These are phyloP conservation scores for Gnetum montanum DNA, from an alignment of 75 land plant species.

Conservation along the genomic window DNA sequence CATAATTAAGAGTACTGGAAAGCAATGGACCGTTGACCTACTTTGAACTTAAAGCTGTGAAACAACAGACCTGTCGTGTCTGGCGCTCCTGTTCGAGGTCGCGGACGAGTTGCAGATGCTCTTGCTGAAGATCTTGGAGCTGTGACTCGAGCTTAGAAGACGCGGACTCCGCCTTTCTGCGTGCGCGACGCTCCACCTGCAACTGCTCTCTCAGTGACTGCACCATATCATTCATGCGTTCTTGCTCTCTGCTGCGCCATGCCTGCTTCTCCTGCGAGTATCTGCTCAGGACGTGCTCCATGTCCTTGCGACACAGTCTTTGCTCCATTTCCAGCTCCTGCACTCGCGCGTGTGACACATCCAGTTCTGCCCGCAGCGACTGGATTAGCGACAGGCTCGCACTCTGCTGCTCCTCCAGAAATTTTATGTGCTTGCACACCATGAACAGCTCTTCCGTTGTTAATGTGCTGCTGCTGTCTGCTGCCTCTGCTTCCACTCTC, in stretches of 20 bases:
- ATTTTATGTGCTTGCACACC: slow-evolving; percentile 17
- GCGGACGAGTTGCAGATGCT: slow-evolving; percentile 1
- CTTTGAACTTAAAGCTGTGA: too few species aligned
- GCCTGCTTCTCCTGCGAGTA: slow-evolving; percentile 3
- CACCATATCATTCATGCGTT: not conserved
- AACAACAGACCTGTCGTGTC: slow-evolving; percentile 13
- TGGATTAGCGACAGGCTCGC: slow-evolving; percentile 6
- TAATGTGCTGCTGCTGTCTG: too few species aligned
- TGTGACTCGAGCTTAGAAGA: slow-evolving; percentile 2
- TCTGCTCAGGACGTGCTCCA: slow-evolving; percentile 7
- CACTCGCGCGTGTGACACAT: slow-evolving; percentile 15
- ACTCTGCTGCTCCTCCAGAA: slow-evolving; percentile 25
- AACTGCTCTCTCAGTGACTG: slow-evolving; percentile 5
- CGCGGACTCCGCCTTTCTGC: slow-evolving; percentile 9
- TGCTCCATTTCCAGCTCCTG: slow-evolving; percentile 20
- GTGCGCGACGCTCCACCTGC: slow-evolving; percentile 11
- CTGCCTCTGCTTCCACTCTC: too few species aligned
- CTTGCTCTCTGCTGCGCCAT: slow-evolving; percentile 13
- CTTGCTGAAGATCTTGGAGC: slow-evolving; percentile 6
- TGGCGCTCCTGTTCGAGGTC: slow-evolving; percentile 16
- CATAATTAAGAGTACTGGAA: too few species aligned
- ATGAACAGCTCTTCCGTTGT: slow-evolving; percentile 18
- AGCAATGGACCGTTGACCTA: too few species aligned
- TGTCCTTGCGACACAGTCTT: slow-evolving; percentile 15
- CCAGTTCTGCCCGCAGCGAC: slow-evolving; percentile 17